Evolutionary conservation across 352 stramenopile genomes (phyloP).

Genomic region (Pythium apleroticum): DNA sequence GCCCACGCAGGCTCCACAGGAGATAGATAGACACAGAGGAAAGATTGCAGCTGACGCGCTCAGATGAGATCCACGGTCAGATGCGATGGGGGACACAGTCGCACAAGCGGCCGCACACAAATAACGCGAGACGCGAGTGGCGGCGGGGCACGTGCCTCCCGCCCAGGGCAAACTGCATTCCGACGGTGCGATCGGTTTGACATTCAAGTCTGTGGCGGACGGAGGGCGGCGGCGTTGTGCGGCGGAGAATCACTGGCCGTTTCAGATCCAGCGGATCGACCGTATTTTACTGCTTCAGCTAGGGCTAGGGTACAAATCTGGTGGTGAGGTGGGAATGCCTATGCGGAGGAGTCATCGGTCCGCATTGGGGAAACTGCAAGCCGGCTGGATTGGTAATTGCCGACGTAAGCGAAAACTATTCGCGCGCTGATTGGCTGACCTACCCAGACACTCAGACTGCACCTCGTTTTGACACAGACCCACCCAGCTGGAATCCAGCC

Average conservation of each 20-base stretch:
- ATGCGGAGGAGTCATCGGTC: constrained; percentile 32
- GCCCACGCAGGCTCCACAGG: too few relatives aligned
- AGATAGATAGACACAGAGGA: background rate
- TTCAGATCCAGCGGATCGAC: constrained; percentile 21
- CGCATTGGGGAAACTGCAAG: constrained; percentile 19
- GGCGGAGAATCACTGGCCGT: constrained; percentile 16
- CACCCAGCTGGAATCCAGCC: background rate
- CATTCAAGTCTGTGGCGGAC: constrained; percentile 17
- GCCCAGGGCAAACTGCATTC: constrained; percentile 10
- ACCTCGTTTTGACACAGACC: constrained; percentile 21
- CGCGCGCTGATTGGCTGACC: constrained; percentile 23
- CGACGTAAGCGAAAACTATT: constrained; percentile 33
- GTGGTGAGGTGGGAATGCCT: constrained; percentile 33
- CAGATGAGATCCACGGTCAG: background rate
- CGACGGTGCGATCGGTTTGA: constrained; percentile 26
- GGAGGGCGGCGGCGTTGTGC: constrained; percentile 7
- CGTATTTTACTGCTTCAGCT: constrained; percentile 26
- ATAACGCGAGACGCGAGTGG: constrained; percentile 1
- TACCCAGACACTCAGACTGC: background rate
- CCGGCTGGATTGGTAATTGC: constrained; percentile 17
- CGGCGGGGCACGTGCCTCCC: constrained; percentile 1
- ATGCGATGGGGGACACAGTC: background rate
- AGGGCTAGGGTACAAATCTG: constrained; percentile 35
- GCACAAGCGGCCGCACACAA: background rate
- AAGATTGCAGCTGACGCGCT: background rate